Evolutionary conservation across 768 basidiomycete genomes (phyloP).

Genomic region (Phaeotremella fagi): DNA sequence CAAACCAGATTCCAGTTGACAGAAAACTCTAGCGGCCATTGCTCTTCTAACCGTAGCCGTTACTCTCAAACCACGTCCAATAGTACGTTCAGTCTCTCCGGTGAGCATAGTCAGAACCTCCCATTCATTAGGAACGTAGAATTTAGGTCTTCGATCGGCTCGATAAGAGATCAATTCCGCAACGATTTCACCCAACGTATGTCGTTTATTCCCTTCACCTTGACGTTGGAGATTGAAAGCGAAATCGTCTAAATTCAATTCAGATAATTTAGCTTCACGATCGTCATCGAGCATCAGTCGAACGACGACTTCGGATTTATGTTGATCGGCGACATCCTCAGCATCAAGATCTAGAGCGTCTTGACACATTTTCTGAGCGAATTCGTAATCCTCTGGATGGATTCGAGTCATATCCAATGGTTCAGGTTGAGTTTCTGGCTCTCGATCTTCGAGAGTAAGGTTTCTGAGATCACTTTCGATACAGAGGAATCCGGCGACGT

Average conservation of each 20-base stretch:
- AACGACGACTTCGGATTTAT: slow-evolving; percentile 83
- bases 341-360: slow-evolving; percentile 96
- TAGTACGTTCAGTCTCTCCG: slow-evolving; percentile 76
- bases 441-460: slow-evolving; percentile 59
- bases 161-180: slow-evolving; percentile 78
- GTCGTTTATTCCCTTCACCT: slow-evolving; percentile 78
- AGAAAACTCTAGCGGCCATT: slow-evolving; percentile 59
- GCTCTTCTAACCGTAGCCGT: slow-evolving; percentile 56
- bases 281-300: slow-evolving; percentile 78
- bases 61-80: slow-evolving; percentile 74
- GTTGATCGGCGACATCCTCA: slow-evolving; percentile 86
- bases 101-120: slow-evolving; percentile 92
- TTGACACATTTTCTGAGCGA: slow-evolving; percentile 96
- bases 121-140: slow-evolving; percentile 63
- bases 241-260: slow-evolving; percentile 92
- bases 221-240: slow-evolving; percentile 81
- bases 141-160: slow-evolving; percentile 65
- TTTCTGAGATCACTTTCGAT: slow-evolving; percentile 63
- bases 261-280: slow-evolving; percentile 72
- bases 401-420: slow-evolving; percentile 92
- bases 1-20: slow-evolving; percentile 88
- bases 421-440: slow-evolving; percentile 69
- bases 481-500: slow-evolving; percentile 59
- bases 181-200: slow-evolving; percentile 81
- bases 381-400: slow-evolving; percentile 94